These are phyloP conservation scores for Backusella westeae DNA, from an alignment of 192 early-diverging fungal species.

Conservation along the genomic window DNA sequence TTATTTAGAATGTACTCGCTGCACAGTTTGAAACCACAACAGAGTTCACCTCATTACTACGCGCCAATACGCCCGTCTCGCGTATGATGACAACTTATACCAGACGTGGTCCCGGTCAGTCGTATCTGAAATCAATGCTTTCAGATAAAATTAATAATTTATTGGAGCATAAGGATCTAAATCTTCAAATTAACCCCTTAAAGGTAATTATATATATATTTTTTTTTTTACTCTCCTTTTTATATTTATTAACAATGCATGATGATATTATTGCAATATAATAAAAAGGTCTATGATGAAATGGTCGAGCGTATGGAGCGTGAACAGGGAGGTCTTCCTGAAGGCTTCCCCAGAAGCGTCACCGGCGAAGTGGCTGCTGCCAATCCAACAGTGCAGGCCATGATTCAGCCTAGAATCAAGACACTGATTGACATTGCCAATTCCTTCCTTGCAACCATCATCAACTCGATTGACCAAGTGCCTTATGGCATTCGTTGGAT, in stretches of 20 bases:
- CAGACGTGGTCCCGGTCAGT: constrained; percentile 88
- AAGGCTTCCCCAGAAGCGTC: constrained; percentile 69
- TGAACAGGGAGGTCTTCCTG: constrained; percentile 53
- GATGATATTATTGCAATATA: neutral
- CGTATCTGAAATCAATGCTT: constrained; percentile 86
- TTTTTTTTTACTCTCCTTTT: neutral
- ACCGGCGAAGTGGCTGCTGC: constrained; percentile 77
- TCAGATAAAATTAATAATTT: constrained; percentile 80
- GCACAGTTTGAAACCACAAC: constrained; percentile 87
- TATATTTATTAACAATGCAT: neutral
- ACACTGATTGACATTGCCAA: constrained; percentile 87
- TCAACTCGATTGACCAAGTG: constrained; percentile 82
- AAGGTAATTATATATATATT: constrained; percentile 49
- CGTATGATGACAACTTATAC: constrained; percentile 99
- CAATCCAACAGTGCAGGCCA: constrained; percentile 80
- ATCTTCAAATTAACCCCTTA: constrained; percentile 94
- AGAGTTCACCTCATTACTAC: constrained; percentile 85
- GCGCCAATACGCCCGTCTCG: constrained; percentile 94
- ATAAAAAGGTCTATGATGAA: constrained; percentile 66
- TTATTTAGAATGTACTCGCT: constrained; percentile 64
- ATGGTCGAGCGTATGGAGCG: constrained; percentile 73
- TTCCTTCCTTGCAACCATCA: constrained; percentile 83
- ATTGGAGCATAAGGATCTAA: constrained; percentile 80
- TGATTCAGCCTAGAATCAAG: constrained; percentile 73
- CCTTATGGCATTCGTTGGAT: constrained; percentile 99